Percentiles rank a stretch among this genome's conserved stretches.
phyloP scores from a whole-genome alignment of 176 grass and related monocot genomes.

The Rhynchospora pubera region DNA sequence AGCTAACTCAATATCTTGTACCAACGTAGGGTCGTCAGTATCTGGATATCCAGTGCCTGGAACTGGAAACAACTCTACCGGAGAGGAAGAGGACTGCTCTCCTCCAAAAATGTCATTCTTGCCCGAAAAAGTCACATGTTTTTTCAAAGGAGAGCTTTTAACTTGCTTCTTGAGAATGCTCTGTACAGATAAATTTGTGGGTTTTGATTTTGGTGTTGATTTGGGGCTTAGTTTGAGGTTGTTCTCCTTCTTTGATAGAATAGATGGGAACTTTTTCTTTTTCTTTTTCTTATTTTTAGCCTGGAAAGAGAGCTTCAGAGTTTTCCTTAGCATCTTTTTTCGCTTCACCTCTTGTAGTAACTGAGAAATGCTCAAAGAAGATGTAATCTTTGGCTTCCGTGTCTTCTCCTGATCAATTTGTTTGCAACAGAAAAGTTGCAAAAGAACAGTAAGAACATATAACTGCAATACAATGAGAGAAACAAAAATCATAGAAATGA shows the following conservation, averaged over 20 bases:
- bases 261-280: conserved; percentile 33
- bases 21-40: conserved; percentile 18
- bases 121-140: conserved; percentile 56
- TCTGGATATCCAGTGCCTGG: conserved; percentile 18
- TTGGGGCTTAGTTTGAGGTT: conserved; percentile 35
- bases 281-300: conserved; percentile 29
- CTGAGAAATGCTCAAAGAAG: conserved; percentile 44
- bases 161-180: conserved; percentile 51
- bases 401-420: conserved; percentile 47
- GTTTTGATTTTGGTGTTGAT: conserved; percentile 32
- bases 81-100: conserved; percentile 3
- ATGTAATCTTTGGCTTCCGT: conserved; percentile 12
- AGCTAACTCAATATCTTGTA: conserved; percentile 9
- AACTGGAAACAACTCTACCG: conserved; percentile 13
- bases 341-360: conserved; percentile 37
- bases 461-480: not conserved
- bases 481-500: not conserved
- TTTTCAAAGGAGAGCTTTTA: conserved; percentile 34
- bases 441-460: not conserved
- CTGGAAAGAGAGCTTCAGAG: conserved; percentile 4
- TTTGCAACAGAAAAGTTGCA: not conserved
- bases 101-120: conserved; percentile 31
- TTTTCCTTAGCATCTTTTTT: conserved; percentile 33
- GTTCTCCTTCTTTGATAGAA: conserved; percentile 40
- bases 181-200: conserved; percentile 36